Evolutionary conservation across 768 basidiomycete genomes (phyloP).

Genomic region (Artomyces pyxidatus): DNA sequence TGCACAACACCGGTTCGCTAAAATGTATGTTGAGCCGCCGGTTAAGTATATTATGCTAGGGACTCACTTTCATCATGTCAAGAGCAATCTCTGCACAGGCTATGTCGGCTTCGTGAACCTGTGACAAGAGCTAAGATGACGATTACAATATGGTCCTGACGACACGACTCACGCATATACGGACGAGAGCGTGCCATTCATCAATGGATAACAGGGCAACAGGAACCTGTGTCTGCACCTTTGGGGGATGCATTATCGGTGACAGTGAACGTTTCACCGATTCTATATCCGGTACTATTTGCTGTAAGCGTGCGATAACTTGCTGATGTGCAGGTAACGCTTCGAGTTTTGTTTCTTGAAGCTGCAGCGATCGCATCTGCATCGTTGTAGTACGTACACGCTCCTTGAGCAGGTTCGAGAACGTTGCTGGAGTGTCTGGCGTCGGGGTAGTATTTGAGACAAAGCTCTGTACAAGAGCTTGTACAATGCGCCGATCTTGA

Average conservation of each 20-base stretch:
- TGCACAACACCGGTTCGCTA: conserved; percentile 4
- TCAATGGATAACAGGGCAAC: conserved; percentile 37
- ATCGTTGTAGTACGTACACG: too few species aligned
- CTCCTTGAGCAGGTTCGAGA: conserved; percentile 5
- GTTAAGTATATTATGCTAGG: neutral
- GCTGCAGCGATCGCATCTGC: neutral
- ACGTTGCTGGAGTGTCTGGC: neutral
- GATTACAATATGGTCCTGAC: too few species aligned
- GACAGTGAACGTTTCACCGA: neutral
- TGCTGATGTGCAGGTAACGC: neutral
- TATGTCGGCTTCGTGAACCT: conserved; percentile 43
- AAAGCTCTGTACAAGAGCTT: conserved; percentile 21
- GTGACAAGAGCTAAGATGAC: too few species aligned
- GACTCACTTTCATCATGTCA: conserved; percentile 42
- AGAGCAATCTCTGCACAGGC: conserved; percentile 42
- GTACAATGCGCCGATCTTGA: conserved; percentile 21
- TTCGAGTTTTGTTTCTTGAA: too few species aligned
- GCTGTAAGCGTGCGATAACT: conserved; percentile 8
- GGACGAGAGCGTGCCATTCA: conserved; percentile 51
- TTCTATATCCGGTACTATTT: conserved; percentile 5
- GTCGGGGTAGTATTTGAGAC: neutral
- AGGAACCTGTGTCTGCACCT: conserved; percentile 22
- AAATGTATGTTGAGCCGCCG: neutral
- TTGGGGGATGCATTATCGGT: neutral
- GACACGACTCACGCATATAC: conserved; percentile 35